Evolutionary conservation across 2,329 filamentous ascomycete genomes (phyloP), one percentile per base, ranked within the genome.

Genomic region (Fusarium sp.): DNA sequence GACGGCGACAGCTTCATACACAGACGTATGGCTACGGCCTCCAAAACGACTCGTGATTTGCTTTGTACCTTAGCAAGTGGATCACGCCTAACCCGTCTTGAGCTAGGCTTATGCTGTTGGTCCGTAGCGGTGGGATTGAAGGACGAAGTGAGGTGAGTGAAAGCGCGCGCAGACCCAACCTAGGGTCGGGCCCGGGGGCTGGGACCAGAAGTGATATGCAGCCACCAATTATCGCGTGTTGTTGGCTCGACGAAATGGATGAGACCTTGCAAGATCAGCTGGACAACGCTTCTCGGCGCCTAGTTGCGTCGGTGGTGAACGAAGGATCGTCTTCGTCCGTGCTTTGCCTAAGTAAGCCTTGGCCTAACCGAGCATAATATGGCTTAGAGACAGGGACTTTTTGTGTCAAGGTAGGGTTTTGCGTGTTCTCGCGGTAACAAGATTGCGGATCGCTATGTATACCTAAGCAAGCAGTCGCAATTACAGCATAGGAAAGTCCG

Each of bases 141-240:
- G 44, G 46, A 16, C 34, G 36, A 61, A 56, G 64, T 57, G 62
- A 66, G 71, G 58, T 62, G 62, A 58, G 38, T 44, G 37, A 53
- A 28, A 44, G 23, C 50, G 50, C 34, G 50, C 38, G 65, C 47
- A 53, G 58, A 62, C 66, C 41, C 62, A 57, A 51, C 52, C 71
- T 65, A 72, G 69, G 71, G 65, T 64, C 67, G 65, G 62, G 56
- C 65, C 71, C 52, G 53, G 72, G 69, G 71, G 66, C 51, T 72
- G 60, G 60, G 58, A 38, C 58, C 49, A 37, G 36, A 45, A 57
- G 67, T 62, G 69, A 64, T 57, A 58, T 70, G 67, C 66, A 70
- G 66, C 68, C 57, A 70, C 57, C 44, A 57, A 61, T 34, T 47
- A 40, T 42, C 67, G 55, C 31, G 40, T 36, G 42, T 26, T 55